Base-by-base conservation (phyloP, 2,329 filamentous ascomycete species). In the Domatiomyces globalis region DNA sequence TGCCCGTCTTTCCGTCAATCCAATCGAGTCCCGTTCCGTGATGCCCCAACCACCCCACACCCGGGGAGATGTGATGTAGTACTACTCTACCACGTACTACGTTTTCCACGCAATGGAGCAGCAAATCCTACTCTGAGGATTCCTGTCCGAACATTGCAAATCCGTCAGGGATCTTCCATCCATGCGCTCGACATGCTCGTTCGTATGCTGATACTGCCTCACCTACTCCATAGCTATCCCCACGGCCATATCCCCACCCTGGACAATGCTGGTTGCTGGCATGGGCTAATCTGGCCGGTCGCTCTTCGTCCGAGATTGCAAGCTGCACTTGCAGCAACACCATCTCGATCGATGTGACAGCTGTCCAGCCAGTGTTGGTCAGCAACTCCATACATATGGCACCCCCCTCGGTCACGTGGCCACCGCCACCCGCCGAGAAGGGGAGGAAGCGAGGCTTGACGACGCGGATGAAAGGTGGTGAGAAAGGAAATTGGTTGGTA, bases 361-460 rank as follows among this genome's bases (percentile, higher is more conserved):
- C 80, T 19, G 75, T 80, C 89, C 89, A 95, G 22, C 88, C 89
- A 5, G 79, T 78, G 65, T 83, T 87, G 1, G 88, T 94, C 55
- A 95, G 73, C 4, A 92, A 73, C 66, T 92, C 83, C 80, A 94
- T 89, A 65, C 80, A 84, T 69, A 95, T 79, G 1, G 88, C 85
- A 1, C 89, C 89, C 20, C 89, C 89, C 1, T 74, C 70, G 0
- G 89, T 94, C 54, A 95, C 83, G 64, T 95, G 86, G 0, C 88
- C 88, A 20, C 89, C 89, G 18, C 88, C 89, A 4, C 87, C 87
- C 4, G 71, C 60, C 22, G 71, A 63, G 62, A 90, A 90, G 1
- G 79, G 73, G 18, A 90, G 65, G 65, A 95, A 90, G 4, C 83
- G 81, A 1, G 89, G 89, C 5, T 84, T 79, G 49, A 95, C 76